Conservation (phyloP, 164 flowering plant species). For the Annona squamosa region DNA sequence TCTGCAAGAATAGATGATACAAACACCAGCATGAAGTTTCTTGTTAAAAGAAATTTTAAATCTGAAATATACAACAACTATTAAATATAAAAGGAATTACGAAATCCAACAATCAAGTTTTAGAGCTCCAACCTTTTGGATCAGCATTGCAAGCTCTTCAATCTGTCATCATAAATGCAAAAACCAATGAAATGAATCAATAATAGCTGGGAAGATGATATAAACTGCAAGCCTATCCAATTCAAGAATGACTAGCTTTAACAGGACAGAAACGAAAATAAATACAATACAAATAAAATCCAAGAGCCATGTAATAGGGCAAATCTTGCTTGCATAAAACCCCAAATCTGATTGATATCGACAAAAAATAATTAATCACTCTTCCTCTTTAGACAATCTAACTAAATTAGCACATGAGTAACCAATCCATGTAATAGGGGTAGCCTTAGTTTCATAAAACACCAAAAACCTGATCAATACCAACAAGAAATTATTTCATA, state of each 20-base stretch:
- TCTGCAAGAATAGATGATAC: conserved; percentile 39
- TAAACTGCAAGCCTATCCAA: background rate
- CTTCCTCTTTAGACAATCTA: background rate
- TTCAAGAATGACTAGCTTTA: background rate
- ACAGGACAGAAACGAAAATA: background rate
- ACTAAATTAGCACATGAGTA: background rate
- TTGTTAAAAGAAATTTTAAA: background rate
- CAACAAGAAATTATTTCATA: too few relatives aligned
- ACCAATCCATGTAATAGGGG: too few relatives aligned
- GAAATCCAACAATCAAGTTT: background rate
- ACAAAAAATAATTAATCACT: background rate
- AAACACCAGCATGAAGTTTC: background rate
- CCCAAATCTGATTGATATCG: background rate
- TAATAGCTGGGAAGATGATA: background rate
- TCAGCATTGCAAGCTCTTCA: conserved; percentile 52
- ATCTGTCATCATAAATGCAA: conserved; percentile 39
- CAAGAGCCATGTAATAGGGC: background rate
- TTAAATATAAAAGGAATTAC: background rate
- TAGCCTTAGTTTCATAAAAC: too few relatives aligned
- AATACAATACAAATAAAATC: background rate
- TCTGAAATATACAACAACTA: background rate
- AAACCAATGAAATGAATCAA: background rate
- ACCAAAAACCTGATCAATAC: too few relatives aligned
- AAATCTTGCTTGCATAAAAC: background rate
- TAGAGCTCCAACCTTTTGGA: conserved; percentile 47